Conservation (phyloP, 768 basidiomycete genomes). For the Trametes sanguinea region DNA sequence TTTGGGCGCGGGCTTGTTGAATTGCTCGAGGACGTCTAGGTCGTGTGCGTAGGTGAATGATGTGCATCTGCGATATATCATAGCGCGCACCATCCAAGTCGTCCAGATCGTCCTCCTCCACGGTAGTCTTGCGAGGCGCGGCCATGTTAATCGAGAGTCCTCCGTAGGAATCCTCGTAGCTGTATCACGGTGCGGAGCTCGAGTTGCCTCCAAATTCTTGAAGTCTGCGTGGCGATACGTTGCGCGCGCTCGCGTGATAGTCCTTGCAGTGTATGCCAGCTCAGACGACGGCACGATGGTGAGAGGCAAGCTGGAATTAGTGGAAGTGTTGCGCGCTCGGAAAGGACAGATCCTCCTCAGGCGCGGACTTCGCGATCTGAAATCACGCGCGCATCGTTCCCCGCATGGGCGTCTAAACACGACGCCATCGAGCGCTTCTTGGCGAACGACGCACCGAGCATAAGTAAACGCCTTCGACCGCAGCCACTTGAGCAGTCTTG, state of each 20-base stretch:
- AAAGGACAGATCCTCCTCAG: not conserved
- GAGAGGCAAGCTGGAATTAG: no score
- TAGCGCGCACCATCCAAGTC: conserved; percentile 59
- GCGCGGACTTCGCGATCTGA: no score
- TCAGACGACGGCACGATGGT: no score
- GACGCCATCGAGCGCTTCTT: not conserved
- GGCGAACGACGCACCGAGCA: not conserved
- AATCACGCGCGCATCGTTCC: conserved; percentile 1
- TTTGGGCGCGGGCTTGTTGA: conserved; percentile 30
- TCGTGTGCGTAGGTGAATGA: conserved; percentile 15
- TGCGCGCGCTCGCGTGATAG: no score
- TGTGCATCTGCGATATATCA: not conserved
- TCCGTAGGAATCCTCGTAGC: not conserved
- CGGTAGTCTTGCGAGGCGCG: conserved; percentile 16
- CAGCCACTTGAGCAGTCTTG: not conserved
- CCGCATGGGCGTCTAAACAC: not conserved
- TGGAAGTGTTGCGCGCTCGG: no score
- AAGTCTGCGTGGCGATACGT: no score
- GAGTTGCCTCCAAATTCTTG: no score
- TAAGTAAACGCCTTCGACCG: no score
- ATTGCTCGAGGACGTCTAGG: conserved; percentile 53
- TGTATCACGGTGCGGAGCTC: no score
- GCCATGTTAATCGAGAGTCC: conserved; percentile 5
- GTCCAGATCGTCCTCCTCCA: conserved; percentile 60
- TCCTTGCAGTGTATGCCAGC: no score